Conservation (phyloP, 495 filamentous ascomycete species). For the Xylona heveae region DNA sequence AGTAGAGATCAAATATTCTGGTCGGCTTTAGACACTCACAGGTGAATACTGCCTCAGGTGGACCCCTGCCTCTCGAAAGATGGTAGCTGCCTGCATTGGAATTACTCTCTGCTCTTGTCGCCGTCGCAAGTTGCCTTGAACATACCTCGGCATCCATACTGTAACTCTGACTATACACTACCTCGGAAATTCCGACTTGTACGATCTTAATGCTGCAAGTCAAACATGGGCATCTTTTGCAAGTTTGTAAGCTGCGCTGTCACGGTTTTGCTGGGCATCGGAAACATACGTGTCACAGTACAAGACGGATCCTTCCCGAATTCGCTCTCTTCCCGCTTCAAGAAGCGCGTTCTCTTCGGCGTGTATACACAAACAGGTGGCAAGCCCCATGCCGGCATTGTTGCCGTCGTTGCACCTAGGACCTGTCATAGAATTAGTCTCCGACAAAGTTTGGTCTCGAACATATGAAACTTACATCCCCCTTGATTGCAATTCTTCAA, state of each 20-base stretch:
- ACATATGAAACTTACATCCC: conserved; percentile 38
- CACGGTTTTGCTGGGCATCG: background rate
- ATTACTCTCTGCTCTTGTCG: no score
- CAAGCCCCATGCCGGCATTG: conserved; percentile 47
- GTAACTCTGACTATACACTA: conserved; percentile 84
- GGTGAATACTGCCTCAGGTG: conserved; percentile 2
- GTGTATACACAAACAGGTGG: conserved; percentile 84
- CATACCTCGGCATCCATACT: conserved; percentile 60
- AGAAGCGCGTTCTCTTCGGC: conserved; percentile 93
- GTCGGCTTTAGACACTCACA: no score
- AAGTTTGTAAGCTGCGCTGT: conserved; percentile 1
- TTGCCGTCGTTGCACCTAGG: conserved; percentile 59
- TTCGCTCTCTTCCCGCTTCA: conserved; percentile 80
- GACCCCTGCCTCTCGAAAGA: conserved; percentile 2
- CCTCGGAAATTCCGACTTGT: conserved; percentile 85
- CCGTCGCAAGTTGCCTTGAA: no score
- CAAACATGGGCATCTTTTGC: conserved; percentile 64
- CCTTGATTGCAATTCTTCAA: conserved; percentile 82
- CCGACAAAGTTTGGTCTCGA: no score
- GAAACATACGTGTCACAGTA: conserved; percentile 68
- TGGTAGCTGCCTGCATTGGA: conserved; percentile 1
- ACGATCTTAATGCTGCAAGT: conserved; percentile 98
- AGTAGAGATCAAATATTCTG: no score
- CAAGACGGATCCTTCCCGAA: conserved; percentile 54
- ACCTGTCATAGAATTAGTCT: conserved; percentile 17